These are phyloP conservation scores for Dendrocalamus sinicus DNA, from an alignment of 176 grass and related monocot species.

Conservation along the genomic window DNA sequence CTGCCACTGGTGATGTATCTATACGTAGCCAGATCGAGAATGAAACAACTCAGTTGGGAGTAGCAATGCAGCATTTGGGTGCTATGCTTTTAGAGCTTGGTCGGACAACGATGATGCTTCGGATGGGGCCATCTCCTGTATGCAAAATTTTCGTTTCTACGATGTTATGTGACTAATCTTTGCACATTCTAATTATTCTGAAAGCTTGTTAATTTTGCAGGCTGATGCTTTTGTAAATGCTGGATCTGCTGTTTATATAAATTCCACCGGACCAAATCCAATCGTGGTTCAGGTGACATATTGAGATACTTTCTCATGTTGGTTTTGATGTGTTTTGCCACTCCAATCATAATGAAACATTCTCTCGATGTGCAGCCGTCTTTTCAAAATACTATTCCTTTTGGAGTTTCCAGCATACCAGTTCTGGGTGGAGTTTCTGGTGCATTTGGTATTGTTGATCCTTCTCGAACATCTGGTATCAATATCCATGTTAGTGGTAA, in stretches of 20 bases:
- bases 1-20: slow-evolving; percentile 54
- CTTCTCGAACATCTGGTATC: slow-evolving; percentile 51
- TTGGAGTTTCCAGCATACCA: slow-evolving; percentile 63
- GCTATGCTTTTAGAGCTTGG: slow-evolving; percentile 95
- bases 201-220: slow-evolving; percentile 48
- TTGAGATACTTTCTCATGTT: slow-evolving; percentile 21
- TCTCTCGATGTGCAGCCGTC: slow-evolving; percentile 64
- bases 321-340: slow-evolving; percentile 25
- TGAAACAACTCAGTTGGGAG: slow-evolving; percentile 75
- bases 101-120: slow-evolving; percentile 68
- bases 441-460: slow-evolving; percentile 63
- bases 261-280: slow-evolving; percentile 83
- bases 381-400: slow-evolving; percentile 63
- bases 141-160: no score
- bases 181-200: no score
- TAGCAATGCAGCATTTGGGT: slow-evolving; percentile 88
- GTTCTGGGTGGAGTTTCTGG: slow-evolving; percentile 63
- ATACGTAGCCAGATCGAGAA: slow-evolving; percentile 75
- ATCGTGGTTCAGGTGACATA: slow-evolving; percentile 96
- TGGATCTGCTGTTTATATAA: slow-evolving; percentile 88
- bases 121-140: no score
- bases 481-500: slow-evolving; percentile 54
- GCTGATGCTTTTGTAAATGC: slow-evolving; percentile 84
- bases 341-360: slow-evolving; percentile 25
- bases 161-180: no score